phyloP scores from a whole-genome alignment of 1,284 basidiomycete genomes.

The Porodaedalea pini region DNA sequence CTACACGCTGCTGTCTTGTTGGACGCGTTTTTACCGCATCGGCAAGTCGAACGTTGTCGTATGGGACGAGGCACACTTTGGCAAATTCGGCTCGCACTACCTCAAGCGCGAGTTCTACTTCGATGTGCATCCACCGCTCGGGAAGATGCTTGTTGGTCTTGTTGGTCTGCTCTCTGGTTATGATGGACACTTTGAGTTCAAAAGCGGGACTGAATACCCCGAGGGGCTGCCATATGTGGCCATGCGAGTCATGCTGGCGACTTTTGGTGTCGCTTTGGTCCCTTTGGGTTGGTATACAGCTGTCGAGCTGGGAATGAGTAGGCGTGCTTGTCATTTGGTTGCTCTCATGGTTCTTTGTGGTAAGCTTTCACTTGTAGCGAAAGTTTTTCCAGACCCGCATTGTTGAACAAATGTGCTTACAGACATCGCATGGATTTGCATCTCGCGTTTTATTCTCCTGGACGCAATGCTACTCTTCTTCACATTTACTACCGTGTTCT shows the following conservation, averaged over 20 bases:
- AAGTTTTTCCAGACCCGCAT: neutral
- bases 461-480: constrained; percentile 99
- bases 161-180: constrained; percentile 91
- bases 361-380: constrained; percentile 37
- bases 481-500: constrained; percentile 95
- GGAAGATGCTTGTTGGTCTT: constrained; percentile 97
- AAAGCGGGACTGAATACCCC: constrained; percentile 87
- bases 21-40: constrained; percentile 93
- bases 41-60: constrained; percentile 86
- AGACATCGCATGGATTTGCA: constrained; percentile 96
- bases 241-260: constrained; percentile 93
- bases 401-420: neutral
- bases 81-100: constrained; percentile 96
- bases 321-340: constrained; percentile 86
- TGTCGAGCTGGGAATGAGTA: constrained; percentile 91
- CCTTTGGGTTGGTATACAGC: constrained; percentile 96
- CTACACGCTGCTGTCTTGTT: constrained; percentile 91
- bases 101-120: constrained; percentile 95
- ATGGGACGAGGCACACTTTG: constrained; percentile 99
- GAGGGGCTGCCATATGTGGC: constrained; percentile 85
- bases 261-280: constrained; percentile 93
- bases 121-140: constrained; percentile 96
- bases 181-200: constrained; percentile 91
- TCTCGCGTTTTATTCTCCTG: constrained; percentile 95
- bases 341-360: constrained; percentile 92